Evolutionary conservation across 306 rosid species (phyloP).

Genomic region (cucumber (Cucumis sativus)): Cucumber_9930_V3 NC_026660.2:29698001-29698500

Average conservation of each 20-base stretch:
- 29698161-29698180: conserved; percentile 75
- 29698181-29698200: conserved; percentile 56
- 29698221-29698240: conserved; percentile 49
- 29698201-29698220: conserved; percentile 36
- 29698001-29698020: neutral
- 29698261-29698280: conserved; percentile 25
- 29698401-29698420: conserved; percentile 58
- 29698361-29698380: conserved; percentile 12
- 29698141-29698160: conserved; percentile 69
- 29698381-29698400: conserved; percentile 78
- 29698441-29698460: conserved; percentile 82
- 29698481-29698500: conserved; percentile 84
- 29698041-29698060: neutral
- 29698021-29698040: neutral
- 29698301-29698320: conserved; percentile 44
- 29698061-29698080: neutral
- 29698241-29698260: conserved; percentile 23
- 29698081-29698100: too few relatives aligned
- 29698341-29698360: neutral
- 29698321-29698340: neutral
- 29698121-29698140: conserved; percentile 14
- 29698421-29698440: conserved; percentile 69
- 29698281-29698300: conserved; percentile 89
- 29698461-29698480: conserved; percentile 78
- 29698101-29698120: neutral